Evolutionary conservation across 805 yeast genomes (phyloP), one percentile per base, ranked within the genome.

Genomic region (Starmera dryadoides): DNA sequence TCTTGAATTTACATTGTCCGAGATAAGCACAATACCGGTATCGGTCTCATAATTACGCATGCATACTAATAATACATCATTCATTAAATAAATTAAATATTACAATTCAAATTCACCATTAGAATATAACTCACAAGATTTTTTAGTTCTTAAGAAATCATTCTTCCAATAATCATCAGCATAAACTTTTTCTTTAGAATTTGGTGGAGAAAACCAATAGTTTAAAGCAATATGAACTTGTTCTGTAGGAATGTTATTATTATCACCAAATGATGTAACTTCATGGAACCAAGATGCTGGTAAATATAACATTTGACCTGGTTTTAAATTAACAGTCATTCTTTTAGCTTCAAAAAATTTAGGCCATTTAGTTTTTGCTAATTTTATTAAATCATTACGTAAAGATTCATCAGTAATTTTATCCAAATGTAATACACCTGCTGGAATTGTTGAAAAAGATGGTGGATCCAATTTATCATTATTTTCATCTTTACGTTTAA

Each of bases 261-360:
- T 55, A 9, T 53, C 55, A 3, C 81, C 80, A 54, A 65, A 79
- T 9, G 86, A 79, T 1, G 85, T 73, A 2, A 83, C 91, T 55
- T 83, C 91, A 54, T 83, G 91, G 50, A 83, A 83, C 89, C 89
- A 83, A 3, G 91, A 88, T 1, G 84, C 73, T 1, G 91, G 91
- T 20, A 83, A 54, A 52, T 74, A 83, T 18, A 83, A 55, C 79
- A 80, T 75, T 36, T 81, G 77, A 0, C 87, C 87, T 0, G 81
- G 78, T 22, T 68, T 52, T 21, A 83, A 46, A 52, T 70, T 63
- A 2, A 77, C 77, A 15, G 68, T 62, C 14, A 69, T 51, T 34
- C 66, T 64, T 16, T 63, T 56, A 2, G 76, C 62, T 1, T 58
- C 43, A 31, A 67, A 51, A 37, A 79, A 64, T 1, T 67, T 64